A percentile compares a stretch with the other conserved stretches of the same genome.
These are phyloP conservation scores for Fremontodendron californicum DNA, from an alignment of 345 rosid species.

Conservation along the genomic window DNA sequence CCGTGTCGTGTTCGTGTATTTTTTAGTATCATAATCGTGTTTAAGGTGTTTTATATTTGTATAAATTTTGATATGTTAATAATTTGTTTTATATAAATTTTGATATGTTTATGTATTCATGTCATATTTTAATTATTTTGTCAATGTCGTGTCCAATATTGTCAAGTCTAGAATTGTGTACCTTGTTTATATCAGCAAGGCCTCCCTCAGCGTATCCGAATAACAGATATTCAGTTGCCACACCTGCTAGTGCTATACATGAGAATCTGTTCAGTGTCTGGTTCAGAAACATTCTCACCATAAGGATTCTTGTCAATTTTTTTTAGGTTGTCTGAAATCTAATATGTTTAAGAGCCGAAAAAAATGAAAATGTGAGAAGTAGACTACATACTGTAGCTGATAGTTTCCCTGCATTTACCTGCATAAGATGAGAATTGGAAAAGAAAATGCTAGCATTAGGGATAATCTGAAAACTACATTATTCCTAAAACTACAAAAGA, in stretches of 20 bases:
- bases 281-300: background rate
- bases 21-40: no score
- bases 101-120: no score
- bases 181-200: constrained; percentile 82
- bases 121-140: no score
- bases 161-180: no score
- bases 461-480: background rate
- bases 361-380: background rate
- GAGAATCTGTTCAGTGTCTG: constrained; percentile 89
- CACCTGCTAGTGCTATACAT: constrained; percentile 87
- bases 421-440: constrained; percentile 19
- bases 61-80: no score
- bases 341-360: background rate
- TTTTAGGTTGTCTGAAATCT: background rate
- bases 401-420: constrained; percentile 79
- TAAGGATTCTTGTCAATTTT: constrained; percentile 13
- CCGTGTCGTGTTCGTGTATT: no score
- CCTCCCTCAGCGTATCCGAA: constrained; percentile 86
- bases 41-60: no score
- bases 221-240: constrained; percentile 71
- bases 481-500: background rate
- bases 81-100: no score
- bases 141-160: no score
- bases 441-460: background rate
- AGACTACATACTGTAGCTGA: constrained; percentile 57